Evolutionary conservation across 257 asterid species (phyloP), one percentile per base, ranked within the genome.

Genomic region (Cinchona pubescens): DNA sequence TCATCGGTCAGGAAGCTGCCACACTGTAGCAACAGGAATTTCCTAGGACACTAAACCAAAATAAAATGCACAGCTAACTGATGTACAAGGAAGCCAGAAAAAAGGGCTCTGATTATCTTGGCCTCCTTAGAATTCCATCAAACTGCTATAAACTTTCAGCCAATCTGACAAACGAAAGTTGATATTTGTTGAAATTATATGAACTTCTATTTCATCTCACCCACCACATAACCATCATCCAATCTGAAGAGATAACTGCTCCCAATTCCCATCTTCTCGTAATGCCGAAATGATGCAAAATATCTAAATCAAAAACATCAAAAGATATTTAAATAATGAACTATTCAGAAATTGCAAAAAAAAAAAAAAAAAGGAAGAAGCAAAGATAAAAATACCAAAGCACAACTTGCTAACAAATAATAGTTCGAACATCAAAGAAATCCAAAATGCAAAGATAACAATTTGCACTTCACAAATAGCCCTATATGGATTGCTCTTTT

Each of bases 141-240:
- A 46, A 46, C 49, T 35, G 25, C 38, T 72, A n/a, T 43, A 25
- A 10, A 4, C n/a, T 19, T 56, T 42, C 67, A 72, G 35, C 27
- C 42, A 56, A 55, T 27, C 67, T 49, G 15, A 73, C 25, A 2
- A 46, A 51, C 37, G 30, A 12, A 45, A 51, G 62, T 71, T 8
- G n/a, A 18, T 46, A 29, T 30, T 45, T 16, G 3, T 1, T 30
- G 14, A 70, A 49, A 9, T 4, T 16, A 51, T 19, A 9, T 51
- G 48, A 70, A 58, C 25, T 53, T 59, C 10, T 58, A 30, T 13
- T 43, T 45, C 12, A 25, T 55, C 60, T 43, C 76, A 76, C 96
- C 78, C 85, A 95, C 99, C 96, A 95, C 99, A 81, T 91, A 95
- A 76, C 97, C 99, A 76, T 95, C 99, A 80, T 95, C 99, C 84